Conservation (phyloP, 768 basidiomycete species). For the Coprinopsis strossmayeri region DNA sequence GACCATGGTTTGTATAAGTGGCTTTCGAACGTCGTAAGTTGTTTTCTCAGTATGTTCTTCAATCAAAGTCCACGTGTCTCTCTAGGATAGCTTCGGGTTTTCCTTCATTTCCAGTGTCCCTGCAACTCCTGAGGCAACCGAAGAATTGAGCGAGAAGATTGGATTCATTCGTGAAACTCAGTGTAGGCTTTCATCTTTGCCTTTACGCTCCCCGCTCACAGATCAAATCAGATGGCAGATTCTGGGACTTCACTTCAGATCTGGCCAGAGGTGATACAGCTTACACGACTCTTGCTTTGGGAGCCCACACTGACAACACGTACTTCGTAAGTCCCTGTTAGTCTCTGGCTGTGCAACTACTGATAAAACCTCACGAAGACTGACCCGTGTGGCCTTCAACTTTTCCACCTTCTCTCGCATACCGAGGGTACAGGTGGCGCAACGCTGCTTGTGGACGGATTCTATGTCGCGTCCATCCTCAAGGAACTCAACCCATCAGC, state of each 20-base stretch:
- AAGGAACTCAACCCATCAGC: conserved; percentile 63
- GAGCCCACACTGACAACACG: conserved; percentile 70
- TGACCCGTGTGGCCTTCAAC: conserved; percentile 91
- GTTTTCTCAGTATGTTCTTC: background rate
- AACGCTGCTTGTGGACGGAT: conserved; percentile 93
- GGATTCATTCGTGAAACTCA: conserved; percentile 85
- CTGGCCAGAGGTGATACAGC: conserved; percentile 90
- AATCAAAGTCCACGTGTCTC: background rate
- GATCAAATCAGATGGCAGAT: conserved; percentile 67
- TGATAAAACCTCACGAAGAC: conserved; percentile 42
- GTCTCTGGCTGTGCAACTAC: background rate
- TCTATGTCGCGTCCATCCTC: conserved; percentile 82
- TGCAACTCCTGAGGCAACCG: conserved; percentile 75
- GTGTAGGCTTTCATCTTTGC: conserved; percentile 22
- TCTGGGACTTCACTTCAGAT: conserved; percentile 97
- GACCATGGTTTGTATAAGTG: conserved; percentile 75
- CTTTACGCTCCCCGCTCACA: background rate
- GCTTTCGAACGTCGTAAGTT: conserved; percentile 71
- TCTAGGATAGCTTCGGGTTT: conserved; percentile 81
- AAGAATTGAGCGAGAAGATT: conserved; percentile 67
- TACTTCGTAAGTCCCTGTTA: conserved; percentile 47
- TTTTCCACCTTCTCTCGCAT: conserved; percentile 90
- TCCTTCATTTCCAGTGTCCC: conserved; percentile 83
- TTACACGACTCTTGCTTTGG: conserved; percentile 83
- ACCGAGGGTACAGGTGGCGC: conserved; percentile 77